Conservation (phyloP, 192 early-diverging fungal genomes). For the Mortierella hygrophila region DNA sequence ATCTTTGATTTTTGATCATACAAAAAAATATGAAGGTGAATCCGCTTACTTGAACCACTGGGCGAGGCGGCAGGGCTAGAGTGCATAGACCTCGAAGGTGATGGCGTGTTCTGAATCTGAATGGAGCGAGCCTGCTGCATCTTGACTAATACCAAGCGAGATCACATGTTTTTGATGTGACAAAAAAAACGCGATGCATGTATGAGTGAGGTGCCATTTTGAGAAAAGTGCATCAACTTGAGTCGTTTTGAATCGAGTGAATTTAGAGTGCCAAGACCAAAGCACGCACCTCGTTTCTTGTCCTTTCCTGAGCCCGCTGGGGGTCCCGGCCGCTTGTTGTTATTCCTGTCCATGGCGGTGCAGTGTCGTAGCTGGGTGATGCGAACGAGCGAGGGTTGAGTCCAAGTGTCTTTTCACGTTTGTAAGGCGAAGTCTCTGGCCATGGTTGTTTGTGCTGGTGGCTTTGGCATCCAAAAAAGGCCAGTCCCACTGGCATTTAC, state of each 20-base stretch:
- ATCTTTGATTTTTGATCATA: no score
- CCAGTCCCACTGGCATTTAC: background rate
- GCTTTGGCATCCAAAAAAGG: background rate
- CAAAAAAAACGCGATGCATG: background rate
- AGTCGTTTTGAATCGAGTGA: background rate
- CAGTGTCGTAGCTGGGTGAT: background rate
- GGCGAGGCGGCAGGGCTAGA: background rate
- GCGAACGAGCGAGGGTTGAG: background rate
- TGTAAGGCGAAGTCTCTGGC: constrained; percentile 6
- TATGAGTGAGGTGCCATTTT: background rate
- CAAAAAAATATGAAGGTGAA: background rate
- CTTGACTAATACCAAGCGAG: constrained; percentile 17
- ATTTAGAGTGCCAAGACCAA: background rate
- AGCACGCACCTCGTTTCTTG: constrained; percentile 43
- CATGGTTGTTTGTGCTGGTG: background rate
- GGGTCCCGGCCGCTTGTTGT: constrained; percentile 37
- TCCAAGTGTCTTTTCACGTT: background rate
- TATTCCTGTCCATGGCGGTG: constrained; percentile 13
- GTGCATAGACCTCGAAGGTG: constrained; percentile 7
- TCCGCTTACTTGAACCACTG: background rate
- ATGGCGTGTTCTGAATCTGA: constrained; percentile 19
- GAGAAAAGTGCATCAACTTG: background rate
- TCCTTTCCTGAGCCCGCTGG: constrained; percentile 37
- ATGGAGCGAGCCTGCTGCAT: constrained; percentile 50
- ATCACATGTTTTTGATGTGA: background rate